A percentile compares a stretch with the other conserved stretches of the same genome.
These are phyloP conservation scores for Epichloe uncinata DNA, from an alignment of 2,329 filamentous ascomycete species.

Conservation along the genomic window DNA sequence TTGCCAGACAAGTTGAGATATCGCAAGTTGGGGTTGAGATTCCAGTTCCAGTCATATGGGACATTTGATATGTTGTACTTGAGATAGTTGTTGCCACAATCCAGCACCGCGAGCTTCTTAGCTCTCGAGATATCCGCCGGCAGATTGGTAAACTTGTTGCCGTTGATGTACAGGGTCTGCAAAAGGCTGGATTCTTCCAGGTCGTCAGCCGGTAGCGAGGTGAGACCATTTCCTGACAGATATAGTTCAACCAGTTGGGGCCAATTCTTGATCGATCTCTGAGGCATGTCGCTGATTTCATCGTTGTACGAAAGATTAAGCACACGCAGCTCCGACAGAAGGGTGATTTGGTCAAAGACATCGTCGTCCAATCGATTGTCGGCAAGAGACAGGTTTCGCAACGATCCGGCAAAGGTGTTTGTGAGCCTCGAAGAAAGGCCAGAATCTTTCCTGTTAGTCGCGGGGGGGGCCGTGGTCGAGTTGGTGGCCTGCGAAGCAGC, in stretches of 20 bases:
- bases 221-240: conserved; percentile 87
- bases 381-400: conserved; percentile 75
- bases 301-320: conserved; percentile 94
- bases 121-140: conserved; percentile 92
- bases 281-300: conserved; percentile 73
- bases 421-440: conserved; percentile 65
- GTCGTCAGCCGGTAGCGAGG: conserved; percentile 83
- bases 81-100: conserved; percentile 86
- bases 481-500: conserved; percentile 33
- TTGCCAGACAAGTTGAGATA: conserved; percentile 96
- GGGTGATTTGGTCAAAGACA: conserved; percentile 79
- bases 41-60: conserved; percentile 99
- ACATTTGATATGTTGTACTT: conserved; percentile 99
- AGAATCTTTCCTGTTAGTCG: conserved; percentile 68
- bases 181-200: conserved; percentile 79
- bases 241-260: conserved; percentile 84
- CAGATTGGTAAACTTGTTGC: conserved; percentile 93
- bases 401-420: conserved; percentile 76
- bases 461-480: conserved; percentile 35
- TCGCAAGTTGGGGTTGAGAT: conserved; percentile 87
- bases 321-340: conserved; percentile 71
- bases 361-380: conserved; percentile 93
- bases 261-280: conserved; percentile 79
- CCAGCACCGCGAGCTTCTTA: conserved; percentile 78
- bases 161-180: conserved; percentile 87